These are phyloP conservation scores for Lactarius psammicola DNA, from an alignment of 768 basidiomycete species.

Conservation along the genomic window DNA sequence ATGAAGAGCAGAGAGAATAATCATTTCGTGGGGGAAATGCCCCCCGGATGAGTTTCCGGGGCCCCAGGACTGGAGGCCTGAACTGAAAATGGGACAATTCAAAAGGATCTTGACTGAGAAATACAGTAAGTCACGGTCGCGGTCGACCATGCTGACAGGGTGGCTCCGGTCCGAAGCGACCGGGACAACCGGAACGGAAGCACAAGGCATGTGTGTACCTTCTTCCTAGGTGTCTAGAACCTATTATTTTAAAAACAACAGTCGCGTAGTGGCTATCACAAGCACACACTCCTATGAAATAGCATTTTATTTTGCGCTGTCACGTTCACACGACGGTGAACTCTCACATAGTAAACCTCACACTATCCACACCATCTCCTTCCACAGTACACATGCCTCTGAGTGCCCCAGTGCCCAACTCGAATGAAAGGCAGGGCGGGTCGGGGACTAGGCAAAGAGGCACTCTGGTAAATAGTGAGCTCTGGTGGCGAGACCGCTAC, in stretches of 20 bases:
- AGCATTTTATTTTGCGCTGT: background rate
- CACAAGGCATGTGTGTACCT: background rate
- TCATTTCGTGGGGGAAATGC: too few relatives aligned
- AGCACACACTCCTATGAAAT: background rate
- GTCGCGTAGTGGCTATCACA: background rate
- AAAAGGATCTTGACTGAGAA: too few relatives aligned
- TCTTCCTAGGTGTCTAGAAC: background rate
- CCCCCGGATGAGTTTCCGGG: too few relatives aligned
- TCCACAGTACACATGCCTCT: background rate
- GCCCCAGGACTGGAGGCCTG: too few relatives aligned
- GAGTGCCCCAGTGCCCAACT: background rate
- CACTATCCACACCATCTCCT: background rate
- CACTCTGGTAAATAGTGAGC: conserved; percentile 16
- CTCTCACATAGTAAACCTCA: too few relatives aligned
- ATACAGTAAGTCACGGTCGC: too few relatives aligned
- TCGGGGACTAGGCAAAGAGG: conserved; percentile 4
- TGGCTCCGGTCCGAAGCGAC: too few relatives aligned
- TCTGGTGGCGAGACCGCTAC: conserved; percentile 22
- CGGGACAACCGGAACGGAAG: too few relatives aligned
- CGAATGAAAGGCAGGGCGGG: background rate
- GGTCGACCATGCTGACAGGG: too few relatives aligned
- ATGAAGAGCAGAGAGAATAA: too few relatives aligned
- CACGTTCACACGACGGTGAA: background rate
- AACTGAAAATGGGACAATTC: too few relatives aligned
- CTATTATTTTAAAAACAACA: background rate